Base-by-base conservation (phyloP, 1,284 basidiomycete species). In the Microbotryomycetes sp. region DNA sequence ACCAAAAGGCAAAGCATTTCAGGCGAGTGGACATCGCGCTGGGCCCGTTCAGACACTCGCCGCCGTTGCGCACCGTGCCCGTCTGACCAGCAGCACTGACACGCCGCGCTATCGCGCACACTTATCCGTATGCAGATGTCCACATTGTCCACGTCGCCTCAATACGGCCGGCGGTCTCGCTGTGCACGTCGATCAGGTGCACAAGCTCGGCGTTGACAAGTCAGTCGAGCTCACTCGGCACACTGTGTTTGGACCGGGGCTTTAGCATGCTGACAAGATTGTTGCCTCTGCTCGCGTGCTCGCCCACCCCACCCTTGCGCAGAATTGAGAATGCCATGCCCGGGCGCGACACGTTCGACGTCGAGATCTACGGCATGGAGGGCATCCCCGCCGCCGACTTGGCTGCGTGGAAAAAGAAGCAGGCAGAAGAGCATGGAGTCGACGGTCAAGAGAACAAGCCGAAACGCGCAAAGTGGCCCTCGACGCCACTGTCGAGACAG, bases 311-410 rank as follows among this genome's bases (percentile, higher is more conserved):
- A n/a, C n/a, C n/a, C n/a, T n/a, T n/a, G n/a, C 23, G 80, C 53
- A 90, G 91, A 28, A 89, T 98, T 31, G 93, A 97, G 61, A 98
- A 97, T 75, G 93, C 94, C 0, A 79, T 98, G 0, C 92, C 93
- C 3, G 94, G 92, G 9, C 85, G 96, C 46, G 94, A 97, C 77
- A 91, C 93, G 2, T 97, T 97, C 73, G 94, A 97, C 75, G 88
- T 98, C 55, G 96, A 99, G 76, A 98, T 99, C 61, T 98, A 97
- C 73, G 94, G 96, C 27, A 98, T 99, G 96, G 93, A 94, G 74
- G 94, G 94, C 62, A 91, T 97, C 59, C 93, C 93, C 5, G 88
- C 87, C 5, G 88, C 89, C 45, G 94, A 97, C 75, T 82, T 96
- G 29, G 90, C 86, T 28, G 92, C 94, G 75, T 98, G 94, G 82